Percentiles rank a stretch among this genome's conserved stretches.
These are phyloP conservation scores for Proliferodiscus dingleyae DNA, from an alignment of 2,329 filamentous ascomycete genomes.

Conservation along the genomic window DNA sequence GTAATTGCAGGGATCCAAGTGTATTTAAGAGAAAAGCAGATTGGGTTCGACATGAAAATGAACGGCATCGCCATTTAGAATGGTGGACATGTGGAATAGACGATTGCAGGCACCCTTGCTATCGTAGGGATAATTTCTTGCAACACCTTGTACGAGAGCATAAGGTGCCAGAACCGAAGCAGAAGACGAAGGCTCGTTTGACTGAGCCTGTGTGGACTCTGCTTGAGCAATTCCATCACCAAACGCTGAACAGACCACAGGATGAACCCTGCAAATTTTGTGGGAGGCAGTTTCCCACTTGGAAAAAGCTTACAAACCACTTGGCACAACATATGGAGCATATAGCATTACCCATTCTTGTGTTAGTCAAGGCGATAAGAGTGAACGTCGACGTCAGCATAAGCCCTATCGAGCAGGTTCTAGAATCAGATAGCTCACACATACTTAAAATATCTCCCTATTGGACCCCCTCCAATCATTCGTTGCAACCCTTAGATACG, in stretches of 20 bases:
- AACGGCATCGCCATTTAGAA: slow-evolving; percentile 82
- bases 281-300: slow-evolving; percentile 71
- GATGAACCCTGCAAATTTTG: slow-evolving; percentile 87
- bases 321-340: slow-evolving; percentile 92
- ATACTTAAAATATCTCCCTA: too few species aligned
- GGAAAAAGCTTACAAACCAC: slow-evolving; percentile 94
- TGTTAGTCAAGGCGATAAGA: slow-evolving; percentile 48
- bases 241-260: slow-evolving; percentile 59
- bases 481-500: too few species aligned
- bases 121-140: slow-evolving; percentile 85
- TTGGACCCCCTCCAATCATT: too few species aligned
- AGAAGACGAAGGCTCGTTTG: slow-evolving; percentile 59
- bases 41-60: slow-evolving; percentile 92
- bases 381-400: slow-evolving; percentile 61
- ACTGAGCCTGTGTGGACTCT: slow-evolving; percentile 68
- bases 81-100: slow-evolving; percentile 84
- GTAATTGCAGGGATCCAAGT: slow-evolving; percentile 75
- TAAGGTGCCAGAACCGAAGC: slow-evolving; percentile 76
- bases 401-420: slow-evolving; percentile 53
- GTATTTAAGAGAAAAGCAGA: slow-evolving; percentile 95
- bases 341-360: slow-evolving; percentile 75
- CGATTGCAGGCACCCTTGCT: slow-evolving; percentile 79
- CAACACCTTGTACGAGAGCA: slow-evolving; percentile 90
- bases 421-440: too few species aligned
- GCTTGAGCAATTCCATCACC: slow-evolving; percentile 70